phyloP scores from a whole-genome alignment of 768 basidiomycete genomes.

The Lactarius tabidus region DNA sequence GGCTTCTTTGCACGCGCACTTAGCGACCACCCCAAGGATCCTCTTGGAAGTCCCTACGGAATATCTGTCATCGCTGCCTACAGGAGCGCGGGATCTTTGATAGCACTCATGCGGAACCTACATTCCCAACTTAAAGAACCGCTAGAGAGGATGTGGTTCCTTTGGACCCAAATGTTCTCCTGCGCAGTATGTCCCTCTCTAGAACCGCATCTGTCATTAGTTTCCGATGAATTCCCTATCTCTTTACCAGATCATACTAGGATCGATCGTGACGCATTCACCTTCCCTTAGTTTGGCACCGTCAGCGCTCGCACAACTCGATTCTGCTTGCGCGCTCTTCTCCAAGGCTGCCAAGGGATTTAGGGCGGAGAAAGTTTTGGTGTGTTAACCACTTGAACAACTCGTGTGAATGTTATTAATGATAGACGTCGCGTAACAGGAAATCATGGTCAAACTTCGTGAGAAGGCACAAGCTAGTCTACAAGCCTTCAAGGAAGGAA shows the following conservation, averaged over 20 bases:
- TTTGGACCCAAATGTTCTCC: conserved; percentile 69
- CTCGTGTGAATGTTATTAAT: not conserved
- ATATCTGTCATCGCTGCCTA: conserved; percentile 67
- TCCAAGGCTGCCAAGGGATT: conserved; percentile 65
- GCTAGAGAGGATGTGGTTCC: conserved; percentile 68
- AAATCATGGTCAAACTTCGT: conserved; percentile 60
- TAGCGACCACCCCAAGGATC: conserved; percentile 57
- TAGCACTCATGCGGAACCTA: conserved; percentile 58
- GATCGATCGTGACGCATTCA: conserved; percentile 72
- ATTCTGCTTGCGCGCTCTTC: conserved; percentile 72
- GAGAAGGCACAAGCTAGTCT: conserved; percentile 62
- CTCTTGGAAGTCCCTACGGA: conserved; percentile 65
- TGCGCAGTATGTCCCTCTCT: conserved; percentile 49
- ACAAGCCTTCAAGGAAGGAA: conserved; percentile 59
- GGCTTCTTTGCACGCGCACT: conserved; percentile 70
- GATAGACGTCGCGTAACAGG: conserved; percentile 35
- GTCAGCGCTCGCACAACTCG: conserved; percentile 66
- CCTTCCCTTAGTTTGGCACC: conserved; percentile 76
- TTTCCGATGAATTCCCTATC: conserved; percentile 1
- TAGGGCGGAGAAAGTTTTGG: conserved; percentile 60
- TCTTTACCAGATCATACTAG: conserved; percentile 55
- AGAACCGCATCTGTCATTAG: not conserved
- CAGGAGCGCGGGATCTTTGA: conserved; percentile 61
- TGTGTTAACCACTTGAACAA: conserved; percentile 31
- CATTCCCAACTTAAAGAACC: conserved; percentile 63